Percentiles rank a stretch among this genome's conserved stretches.
phyloP scores from a whole-genome alignment of 2,329 filamentous ascomycete species.

The Corniculantispora saksenae region DNA sequence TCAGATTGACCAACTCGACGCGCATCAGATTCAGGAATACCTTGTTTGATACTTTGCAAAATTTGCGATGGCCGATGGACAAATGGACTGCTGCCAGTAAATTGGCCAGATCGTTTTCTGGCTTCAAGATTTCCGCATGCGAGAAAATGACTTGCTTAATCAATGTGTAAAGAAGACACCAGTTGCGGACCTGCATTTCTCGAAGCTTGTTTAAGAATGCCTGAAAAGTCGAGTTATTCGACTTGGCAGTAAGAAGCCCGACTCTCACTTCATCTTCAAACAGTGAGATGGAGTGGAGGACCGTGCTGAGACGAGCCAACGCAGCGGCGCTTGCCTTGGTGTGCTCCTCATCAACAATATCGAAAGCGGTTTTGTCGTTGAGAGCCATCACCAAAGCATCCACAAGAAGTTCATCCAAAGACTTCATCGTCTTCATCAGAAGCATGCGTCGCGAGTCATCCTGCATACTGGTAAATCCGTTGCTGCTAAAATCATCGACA shows the following conservation, averaged over 20 bases:
- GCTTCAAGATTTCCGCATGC: slow-evolving; percentile 60
- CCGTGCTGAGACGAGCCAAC: slow-evolving; percentile 68
- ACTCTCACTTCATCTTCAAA: slow-evolving; percentile 85
- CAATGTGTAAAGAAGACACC: slow-evolving; percentile 83
- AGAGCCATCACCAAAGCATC: slow-evolving; percentile 69
- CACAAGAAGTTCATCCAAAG: slow-evolving; percentile 74
- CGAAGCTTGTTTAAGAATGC: slow-evolving; percentile 67
- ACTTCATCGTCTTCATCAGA: slow-evolving; percentile 75
- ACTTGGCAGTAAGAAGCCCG: slow-evolving; percentile 65
- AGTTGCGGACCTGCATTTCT: slow-evolving; percentile 83
- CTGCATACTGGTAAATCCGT: slow-evolving; percentile 62
- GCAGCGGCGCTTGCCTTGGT: slow-evolving; percentile 71
- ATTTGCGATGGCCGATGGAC: slow-evolving; percentile 78
- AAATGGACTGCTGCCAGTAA: slow-evolving; percentile 82
- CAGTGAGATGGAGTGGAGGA: slow-evolving; percentile 78
- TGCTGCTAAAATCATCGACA: slow-evolving; percentile 60
- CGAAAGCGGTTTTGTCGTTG: slow-evolving; percentile 70
- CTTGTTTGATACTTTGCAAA: slow-evolving; percentile 83
- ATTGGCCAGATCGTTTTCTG: slow-evolving; percentile 73
- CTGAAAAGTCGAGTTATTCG: slow-evolving; percentile 57
- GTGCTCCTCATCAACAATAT: slow-evolving; percentile 81
- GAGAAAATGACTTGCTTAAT: slow-evolving; percentile 77
- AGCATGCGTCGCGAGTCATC: slow-evolving; percentile 66
- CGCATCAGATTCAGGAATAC: slow-evolving; percentile 88
- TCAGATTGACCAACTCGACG: slow-evolving; percentile 75